Conservation (phyloP, 192 early-diverging fungal species). For the Umbelopsis isabellina region DNA sequence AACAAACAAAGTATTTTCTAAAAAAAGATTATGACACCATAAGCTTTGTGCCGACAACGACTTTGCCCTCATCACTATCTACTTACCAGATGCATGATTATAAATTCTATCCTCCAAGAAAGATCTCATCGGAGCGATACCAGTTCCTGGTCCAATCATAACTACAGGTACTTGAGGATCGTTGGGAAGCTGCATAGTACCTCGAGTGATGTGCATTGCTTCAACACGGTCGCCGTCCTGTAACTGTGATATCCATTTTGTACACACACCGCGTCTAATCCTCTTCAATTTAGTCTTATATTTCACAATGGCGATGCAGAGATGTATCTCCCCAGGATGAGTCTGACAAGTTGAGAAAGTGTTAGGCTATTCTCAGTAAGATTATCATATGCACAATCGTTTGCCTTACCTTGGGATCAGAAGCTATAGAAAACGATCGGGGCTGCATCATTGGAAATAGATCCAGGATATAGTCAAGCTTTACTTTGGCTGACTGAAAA, state of each 20-base stretch:
- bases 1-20: slow-evolving; percentile 80
- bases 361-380: background rate
- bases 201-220: slow-evolving; percentile 57
- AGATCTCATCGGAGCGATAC: slow-evolving; percentile 90
- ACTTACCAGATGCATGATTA: slow-evolving; percentile 44
- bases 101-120: slow-evolving; percentile 64
- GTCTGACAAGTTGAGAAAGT: slow-evolving; percentile 9
- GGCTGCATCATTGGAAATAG: slow-evolving; percentile 80
- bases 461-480: slow-evolving; percentile 83
- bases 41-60: too few species aligned
- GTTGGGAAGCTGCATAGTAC: slow-evolving; percentile 70
- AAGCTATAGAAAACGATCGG: slow-evolving; percentile 87
- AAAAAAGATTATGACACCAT: background rate
- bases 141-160: slow-evolving; percentile 89
- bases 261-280: slow-evolving; percentile 81
- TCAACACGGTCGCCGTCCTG: slow-evolving; percentile 35
- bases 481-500: slow-evolving; percentile 74
- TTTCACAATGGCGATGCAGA: slow-evolving; percentile 84
- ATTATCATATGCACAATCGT: background rate
- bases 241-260: slow-evolving; percentile 68
- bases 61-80: slow-evolving; percentile 6
- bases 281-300: slow-evolving; percentile 81
- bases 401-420: slow-evolving; percentile 42
- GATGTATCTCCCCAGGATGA: slow-evolving; percentile 60
- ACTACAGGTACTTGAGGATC: slow-evolving; percentile 61